These are phyloP conservation scores for Catunica adiposa DNA, from an alignment of 2,329 filamentous ascomycete genomes.

Conservation along the genomic window DNA sequence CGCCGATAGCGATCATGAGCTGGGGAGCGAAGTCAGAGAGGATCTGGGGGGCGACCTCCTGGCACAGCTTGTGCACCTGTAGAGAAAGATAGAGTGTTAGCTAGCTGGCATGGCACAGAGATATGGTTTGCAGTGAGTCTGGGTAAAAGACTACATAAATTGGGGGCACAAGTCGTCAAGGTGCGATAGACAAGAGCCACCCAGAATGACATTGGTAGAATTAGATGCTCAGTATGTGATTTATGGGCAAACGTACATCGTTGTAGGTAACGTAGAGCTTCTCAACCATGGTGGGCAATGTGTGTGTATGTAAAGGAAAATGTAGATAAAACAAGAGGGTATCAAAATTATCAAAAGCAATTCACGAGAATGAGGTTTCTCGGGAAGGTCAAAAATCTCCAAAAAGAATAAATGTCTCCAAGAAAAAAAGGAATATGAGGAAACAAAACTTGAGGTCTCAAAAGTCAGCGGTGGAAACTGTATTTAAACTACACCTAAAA, in stretches of 20 bases:
- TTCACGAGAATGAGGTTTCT: too few relatives aligned
- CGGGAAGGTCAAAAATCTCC: too few relatives aligned
- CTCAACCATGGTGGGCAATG: slow-evolving; percentile 48
- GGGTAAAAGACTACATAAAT: too few relatives aligned
- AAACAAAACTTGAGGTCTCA: too few relatives aligned
- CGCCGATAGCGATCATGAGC: slow-evolving; percentile 96
- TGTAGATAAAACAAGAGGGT: neutral
- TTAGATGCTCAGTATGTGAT: too few relatives aligned
- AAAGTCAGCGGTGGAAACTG: too few relatives aligned
- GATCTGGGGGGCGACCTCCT: slow-evolving; percentile 65
- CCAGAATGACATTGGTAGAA: too few relatives aligned
- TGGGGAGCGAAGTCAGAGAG: slow-evolving; percentile 77
- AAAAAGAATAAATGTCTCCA: too few relatives aligned
- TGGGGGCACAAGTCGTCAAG: too few relatives aligned
- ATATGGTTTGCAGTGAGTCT: too few relatives aligned
- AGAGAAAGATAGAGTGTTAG: slow-evolving; percentile 4
- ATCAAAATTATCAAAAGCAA: slow-evolving; percentile 3
- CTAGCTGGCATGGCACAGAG: neutral
- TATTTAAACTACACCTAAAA: too few relatives aligned
- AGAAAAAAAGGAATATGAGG: neutral
- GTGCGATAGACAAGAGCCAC: too few relatives aligned
- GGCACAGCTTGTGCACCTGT: slow-evolving; percentile 94
- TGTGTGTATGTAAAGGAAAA: neutral
- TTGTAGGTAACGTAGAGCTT: slow-evolving; percentile 89
- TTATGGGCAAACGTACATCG: slow-evolving; percentile 47